Base-by-base conservation (phyloP, 2,329 filamentous ascomycete species). In the Pseudopyricularia javanii region DNA sequence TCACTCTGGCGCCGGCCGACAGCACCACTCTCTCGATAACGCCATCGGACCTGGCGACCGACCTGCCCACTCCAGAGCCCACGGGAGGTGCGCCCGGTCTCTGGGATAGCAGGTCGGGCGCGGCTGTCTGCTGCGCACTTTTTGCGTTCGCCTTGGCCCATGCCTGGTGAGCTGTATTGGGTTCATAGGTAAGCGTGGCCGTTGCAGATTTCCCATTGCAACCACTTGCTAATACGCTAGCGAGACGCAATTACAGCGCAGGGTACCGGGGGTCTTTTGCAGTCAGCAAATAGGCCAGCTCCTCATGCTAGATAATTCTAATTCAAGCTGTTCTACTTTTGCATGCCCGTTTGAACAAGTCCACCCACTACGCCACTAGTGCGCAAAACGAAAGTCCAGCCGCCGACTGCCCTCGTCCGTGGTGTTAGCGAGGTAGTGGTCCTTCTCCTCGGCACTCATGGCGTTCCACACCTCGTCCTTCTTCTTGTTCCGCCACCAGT, bases 401-500 rank as follows among this genome's bases (percentile, higher is more conserved):
- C 66, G 63, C 59, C 72, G 71, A 53, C 70, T 74, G 17, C 74
- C 74, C 51, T 68, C 63, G 30, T 71, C 65, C 26, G 60, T 67
- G 7, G 70, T 73, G 3, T 64, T 67, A 22, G 62, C 59, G 2
- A 79, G 64, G 59, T 83, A 83, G 20, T 70, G 56, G 2, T 64
- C 63, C 59, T 70, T 69, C 59, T 79, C 71, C 17, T 74, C 71
- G 37, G 68, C 64, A 7, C 61, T 72, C 70, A 80, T 72, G 7
- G 63, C 63, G 15, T 68, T 64, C 77, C 78, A 80, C 15, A 68
- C 60, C 30, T 54, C 58, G 11, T 76, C 74, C 47, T 71, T 70
- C 55, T 63, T 66, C 57, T 64, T 67, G 56, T 82, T 82, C 12
- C 74, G 66, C 56, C 59, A 63, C 2, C 75, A 61, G 57, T 82